Conservation (phyloP, 2,329 filamentous ascomycete species). For the Hyphodiscus sp. region DNA sequence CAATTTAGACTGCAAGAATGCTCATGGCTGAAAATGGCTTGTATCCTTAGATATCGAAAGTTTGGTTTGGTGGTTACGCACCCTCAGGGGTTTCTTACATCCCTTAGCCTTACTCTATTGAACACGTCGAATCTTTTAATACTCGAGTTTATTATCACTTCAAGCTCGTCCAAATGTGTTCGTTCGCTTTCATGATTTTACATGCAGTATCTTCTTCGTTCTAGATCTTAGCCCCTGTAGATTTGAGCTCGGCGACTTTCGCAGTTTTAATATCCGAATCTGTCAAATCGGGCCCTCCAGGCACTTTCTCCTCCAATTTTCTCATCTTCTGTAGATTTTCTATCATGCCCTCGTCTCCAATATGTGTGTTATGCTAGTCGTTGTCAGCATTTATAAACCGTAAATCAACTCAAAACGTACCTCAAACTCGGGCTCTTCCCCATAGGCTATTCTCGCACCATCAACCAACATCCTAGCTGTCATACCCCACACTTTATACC, state of each 20-base stretch:
- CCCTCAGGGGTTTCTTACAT: too few species aligned
- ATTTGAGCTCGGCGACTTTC: neutral
- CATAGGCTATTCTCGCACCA: constrained; percentile 78
- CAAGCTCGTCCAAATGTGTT: too few species aligned
- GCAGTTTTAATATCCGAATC: constrained; percentile 39
- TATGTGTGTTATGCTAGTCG: constrained; percentile 24
- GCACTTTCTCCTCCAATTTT: constrained; percentile 42
- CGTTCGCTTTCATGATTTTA: too few species aligned
- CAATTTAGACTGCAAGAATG: too few species aligned
- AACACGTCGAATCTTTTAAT: too few species aligned
- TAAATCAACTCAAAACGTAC: constrained; percentile 35
- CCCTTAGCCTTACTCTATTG: too few species aligned
- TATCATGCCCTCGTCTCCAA: constrained; percentile 58
- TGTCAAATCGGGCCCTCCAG: constrained; percentile 43
- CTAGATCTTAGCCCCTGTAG: neutral
- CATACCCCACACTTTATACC: constrained; percentile 92
- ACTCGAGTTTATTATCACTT: too few species aligned
- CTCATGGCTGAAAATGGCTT: too few species aligned
- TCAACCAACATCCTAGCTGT: constrained; percentile 88
- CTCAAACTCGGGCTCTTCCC: constrained; percentile 77
- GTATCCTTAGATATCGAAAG: too few species aligned
- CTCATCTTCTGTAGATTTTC: constrained; percentile 47
- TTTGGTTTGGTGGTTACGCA: too few species aligned
- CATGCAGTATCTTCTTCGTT: neutral
- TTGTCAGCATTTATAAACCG: constrained; percentile 4